Conservation (phyloP, 768 basidiomycete species). For the Polyporus arcularius region DNA sequence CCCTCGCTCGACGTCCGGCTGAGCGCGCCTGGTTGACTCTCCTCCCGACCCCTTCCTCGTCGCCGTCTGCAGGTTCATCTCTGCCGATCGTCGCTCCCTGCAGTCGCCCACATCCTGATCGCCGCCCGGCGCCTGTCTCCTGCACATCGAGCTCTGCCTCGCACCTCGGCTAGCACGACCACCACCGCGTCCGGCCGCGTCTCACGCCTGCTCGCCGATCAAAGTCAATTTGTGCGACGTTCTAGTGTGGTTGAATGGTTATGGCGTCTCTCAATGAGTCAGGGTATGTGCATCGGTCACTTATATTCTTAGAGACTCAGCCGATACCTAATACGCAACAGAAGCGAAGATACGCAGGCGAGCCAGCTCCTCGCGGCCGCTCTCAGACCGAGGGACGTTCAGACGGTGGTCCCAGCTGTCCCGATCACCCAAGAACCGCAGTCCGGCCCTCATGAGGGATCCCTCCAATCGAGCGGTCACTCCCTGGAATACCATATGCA, state of each 20-base stretch:
- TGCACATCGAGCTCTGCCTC: too few species aligned
- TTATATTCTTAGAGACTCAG: not conserved
- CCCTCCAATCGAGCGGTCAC: slow-evolving; percentile 22
- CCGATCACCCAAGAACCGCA: not conserved
- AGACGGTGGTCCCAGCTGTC: not conserved
- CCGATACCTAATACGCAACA: not conserved
- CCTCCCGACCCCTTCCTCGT: too few species aligned
- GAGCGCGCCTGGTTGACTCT: too few species aligned
- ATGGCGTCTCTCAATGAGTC: slow-evolving; percentile 5
- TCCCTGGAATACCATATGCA: slow-evolving; percentile 53
- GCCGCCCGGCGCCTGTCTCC: too few species aligned
- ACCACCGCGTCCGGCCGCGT: not conserved
- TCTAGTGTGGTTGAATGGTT: not conserved
- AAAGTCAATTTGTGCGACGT: not conserved
- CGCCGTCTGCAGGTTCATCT: too few species aligned
- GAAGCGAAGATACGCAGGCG: slow-evolving; percentile 26
- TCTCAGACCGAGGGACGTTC: slow-evolving; percentile 10
- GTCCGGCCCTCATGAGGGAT: not conserved
- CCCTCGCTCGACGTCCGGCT: too few species aligned
- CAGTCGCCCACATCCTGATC: too few species aligned
- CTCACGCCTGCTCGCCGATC: too few species aligned
- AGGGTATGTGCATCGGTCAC: not conserved
- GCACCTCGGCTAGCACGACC: not conserved
- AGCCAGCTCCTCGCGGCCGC: slow-evolving; percentile 23
- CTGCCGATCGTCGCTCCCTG: too few species aligned